Evolutionary conservation across 352 stramenopile species (phyloP), one percentile per base, ranked within the genome.

Genomic region (Phytophthora fragariae): DNA sequence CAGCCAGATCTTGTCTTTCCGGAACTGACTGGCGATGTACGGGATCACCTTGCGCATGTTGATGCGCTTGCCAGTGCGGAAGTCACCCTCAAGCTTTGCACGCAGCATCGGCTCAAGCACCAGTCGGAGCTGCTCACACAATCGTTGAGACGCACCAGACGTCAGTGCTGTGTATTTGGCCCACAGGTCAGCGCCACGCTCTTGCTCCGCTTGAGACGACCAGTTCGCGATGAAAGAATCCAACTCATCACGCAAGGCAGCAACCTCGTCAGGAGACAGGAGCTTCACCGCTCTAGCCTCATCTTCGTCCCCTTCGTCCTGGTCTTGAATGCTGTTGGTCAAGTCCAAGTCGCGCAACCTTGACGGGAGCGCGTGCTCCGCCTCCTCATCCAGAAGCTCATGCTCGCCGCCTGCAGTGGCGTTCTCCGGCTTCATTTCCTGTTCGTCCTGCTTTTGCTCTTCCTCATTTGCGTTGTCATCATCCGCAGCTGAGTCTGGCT

Each of bases 1-100:
- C 61, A 99, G 88, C 98, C 98, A 99, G 74, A 99, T 99, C 81
- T 99, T 99, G 84, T 99, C 98, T 80, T 99, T 99, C 33, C 98
- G 89, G 83, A 99, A 99, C 68, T 99, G 97, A 73, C 91, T 99
- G n/a, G 98, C 98, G 71, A 99, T 99, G 85, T 99, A 99, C 31
- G 97, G 92, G 83, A 99, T 99, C 58, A 99, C 98, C 67, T 98
- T 98, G 66, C 98, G 97, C 98, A 99, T 99, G 77, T 99, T 99
- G 70, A 99, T 99, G 61, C 98, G 88, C 81, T 99, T 99, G 39
- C 98, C 98, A 10, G 98, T 99, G 5, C 98, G 90, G 80, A 99
- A 99, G 75, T 99, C 98, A 11, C 98, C 98, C 75, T 98, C 91
- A 14, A 99, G 82, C 80, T 99, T 99, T 19, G 96, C 98, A 21